A percentile compares a stretch with the other conserved stretches of the same genome.
phyloP scores from a whole-genome alignment of 116 monocot genomes.

The Cymodocea nodosa region DNA sequence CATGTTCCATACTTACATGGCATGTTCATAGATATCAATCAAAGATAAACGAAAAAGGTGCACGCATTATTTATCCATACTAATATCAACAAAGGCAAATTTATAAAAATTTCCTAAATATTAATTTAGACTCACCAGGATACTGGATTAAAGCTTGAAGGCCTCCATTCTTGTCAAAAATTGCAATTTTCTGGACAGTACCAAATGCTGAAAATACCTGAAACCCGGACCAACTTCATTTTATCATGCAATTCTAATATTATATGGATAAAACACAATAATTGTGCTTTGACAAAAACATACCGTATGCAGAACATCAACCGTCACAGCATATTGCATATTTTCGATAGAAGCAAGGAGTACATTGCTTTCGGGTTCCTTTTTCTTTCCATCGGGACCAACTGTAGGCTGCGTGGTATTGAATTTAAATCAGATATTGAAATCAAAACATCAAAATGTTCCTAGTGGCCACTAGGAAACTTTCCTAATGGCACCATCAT shows the following conservation, averaged over 20 bases:
- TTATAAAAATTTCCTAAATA: background rate
- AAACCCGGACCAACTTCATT: slow-evolving; percentile 5
- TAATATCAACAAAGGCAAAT: background rate
- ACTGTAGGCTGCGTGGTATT: slow-evolving; percentile 26
- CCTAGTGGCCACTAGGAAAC: too few relatives aligned
- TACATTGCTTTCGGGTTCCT: slow-evolving; percentile 90
- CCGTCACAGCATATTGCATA: slow-evolving; percentile 88
- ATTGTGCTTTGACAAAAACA: background rate
- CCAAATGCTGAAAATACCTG: slow-evolving; percentile 82
- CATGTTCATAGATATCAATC: too few relatives aligned
- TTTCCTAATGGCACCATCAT: too few relatives aligned
- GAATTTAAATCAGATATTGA: background rate
- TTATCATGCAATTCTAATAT: background rate
- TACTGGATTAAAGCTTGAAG: slow-evolving; percentile 74
- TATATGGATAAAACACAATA: background rate
- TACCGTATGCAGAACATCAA: slow-evolving; percentile 90
- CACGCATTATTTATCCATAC: too few relatives aligned
- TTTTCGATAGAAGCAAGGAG: slow-evolving; percentile 90
- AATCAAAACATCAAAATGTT: too few relatives aligned
- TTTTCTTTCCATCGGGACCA: slow-evolving; percentile 70
- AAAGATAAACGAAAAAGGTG: too few relatives aligned
- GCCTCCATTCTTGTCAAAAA: slow-evolving; percentile 78
- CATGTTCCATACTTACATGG: too few relatives aligned
- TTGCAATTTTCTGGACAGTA: slow-evolving; percentile 71
- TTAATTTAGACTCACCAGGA: slow-evolving; percentile 24